Base-by-base conservation (phyloP, 108 stramenopile species). In the Epithemia pelagica region DNA sequence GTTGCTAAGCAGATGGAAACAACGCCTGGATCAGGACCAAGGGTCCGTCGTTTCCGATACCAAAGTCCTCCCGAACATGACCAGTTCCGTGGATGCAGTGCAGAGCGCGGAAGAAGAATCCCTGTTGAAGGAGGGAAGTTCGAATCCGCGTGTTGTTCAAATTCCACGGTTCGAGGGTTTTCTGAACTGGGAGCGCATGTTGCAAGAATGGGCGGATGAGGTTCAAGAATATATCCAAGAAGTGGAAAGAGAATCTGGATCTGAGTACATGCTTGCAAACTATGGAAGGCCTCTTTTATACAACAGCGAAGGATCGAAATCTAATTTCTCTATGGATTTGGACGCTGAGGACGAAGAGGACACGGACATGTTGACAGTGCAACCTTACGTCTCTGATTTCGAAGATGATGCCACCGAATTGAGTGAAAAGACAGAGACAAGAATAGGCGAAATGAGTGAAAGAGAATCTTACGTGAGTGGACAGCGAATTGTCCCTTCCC, bases 191-290 rank as follows among this genome's bases (percentile, higher is more conserved):
- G 90, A 91, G 25, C 85, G 78, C 30, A 63, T 77, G 58, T 67
- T 91, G 2, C 85, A 88, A 51, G 76, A 91, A 52, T 88, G 86
- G 90, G 79, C 77, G 20, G 90, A 91, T 24, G 90, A 91, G 58
- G 77, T 88, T 21, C 78, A 85, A 25, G 69, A 75, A 7, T 88
- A 91, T 64, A 54, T 90, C 32, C 73, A 77, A 1, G 64, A 67
- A 46, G 65, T 72, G 0, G 79, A 78, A 62, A 62, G 57, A 18
- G 83, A 88, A 54, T 56, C 33, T 30, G 61, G 53, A 23, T 69
- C 68, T 53, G 75, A 77, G 33, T 82, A 82, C 65, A 63, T 76
- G 20, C 62, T 82, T 62, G 65, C 75, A 0, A 71, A 52, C 28
- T 84, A 53, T 62, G 82, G 72, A 65, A 78, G 53, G 55, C 74